Conservation (phyloP, 208 protist species). For the Trichomonas gallinae region DNA sequence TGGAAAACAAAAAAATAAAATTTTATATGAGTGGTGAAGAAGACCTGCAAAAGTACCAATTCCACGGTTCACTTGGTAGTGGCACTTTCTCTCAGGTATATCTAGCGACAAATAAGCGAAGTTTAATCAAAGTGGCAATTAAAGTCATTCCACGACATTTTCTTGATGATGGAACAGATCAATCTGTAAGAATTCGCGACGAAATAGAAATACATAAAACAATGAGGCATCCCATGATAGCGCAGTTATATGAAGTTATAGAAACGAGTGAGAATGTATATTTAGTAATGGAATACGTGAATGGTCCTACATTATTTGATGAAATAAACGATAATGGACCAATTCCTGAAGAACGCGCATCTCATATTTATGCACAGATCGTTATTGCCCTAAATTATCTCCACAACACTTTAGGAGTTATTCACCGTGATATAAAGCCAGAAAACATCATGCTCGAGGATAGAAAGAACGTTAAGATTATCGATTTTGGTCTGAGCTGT, state of each 20-base stretch:
- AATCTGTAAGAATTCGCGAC: neutral
- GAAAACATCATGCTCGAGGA: neutral
- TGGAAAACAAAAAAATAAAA: no score
- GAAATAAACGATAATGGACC: neutral
- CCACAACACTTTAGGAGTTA: neutral
- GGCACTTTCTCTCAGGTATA: neutral
- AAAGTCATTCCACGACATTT: neutral
- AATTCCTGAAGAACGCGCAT: neutral
- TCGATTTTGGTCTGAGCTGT: neutral
- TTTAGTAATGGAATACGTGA: neutral
- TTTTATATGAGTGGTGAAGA: no score
- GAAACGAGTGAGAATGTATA: neutral
- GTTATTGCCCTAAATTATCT: neutral
- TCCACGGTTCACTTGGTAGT: neutral
- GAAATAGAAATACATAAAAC: neutral
- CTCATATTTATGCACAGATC: neutral
- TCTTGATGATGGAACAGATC: neutral
- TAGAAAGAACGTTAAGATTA: neutral
- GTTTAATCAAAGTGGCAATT: neutral
- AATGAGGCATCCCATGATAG: neutral
- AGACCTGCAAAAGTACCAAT: no score
- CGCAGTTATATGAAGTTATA: neutral
- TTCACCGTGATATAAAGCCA: neutral
- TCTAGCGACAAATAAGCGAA: neutral
- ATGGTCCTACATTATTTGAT: neutral